Conservation (phyloP, 2,329 filamentous ascomycete genomes). For the Orbilia oligospora region DNA sequence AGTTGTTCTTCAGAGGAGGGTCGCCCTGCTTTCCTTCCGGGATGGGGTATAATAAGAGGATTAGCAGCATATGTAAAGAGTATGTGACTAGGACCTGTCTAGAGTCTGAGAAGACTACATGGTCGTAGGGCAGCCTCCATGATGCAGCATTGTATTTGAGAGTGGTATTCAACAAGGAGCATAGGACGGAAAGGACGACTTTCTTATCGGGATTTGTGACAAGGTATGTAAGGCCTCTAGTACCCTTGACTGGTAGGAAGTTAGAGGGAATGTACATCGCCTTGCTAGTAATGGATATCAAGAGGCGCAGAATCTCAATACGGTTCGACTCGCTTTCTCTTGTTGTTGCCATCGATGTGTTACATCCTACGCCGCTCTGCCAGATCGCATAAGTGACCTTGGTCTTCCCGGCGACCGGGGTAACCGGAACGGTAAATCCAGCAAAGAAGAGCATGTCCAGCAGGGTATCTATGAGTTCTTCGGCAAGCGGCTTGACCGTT, state of each 20-base stretch:
- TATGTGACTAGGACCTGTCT: constrained; percentile 93
- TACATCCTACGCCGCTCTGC: constrained; percentile 97
- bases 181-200: constrained; percentile 82
- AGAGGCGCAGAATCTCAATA: constrained; percentile 82
- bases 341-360: constrained; percentile 86
- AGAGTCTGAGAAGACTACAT: constrained; percentile 89
- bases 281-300: constrained; percentile 88
- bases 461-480: constrained; percentile 91
- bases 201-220: constrained; percentile 71
- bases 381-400: constrained; percentile 95
- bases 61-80: constrained; percentile 89
- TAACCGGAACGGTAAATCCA: constrained; percentile 83
- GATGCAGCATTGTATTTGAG: constrained; percentile 95
- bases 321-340: constrained; percentile 95
- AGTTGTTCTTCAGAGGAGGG: constrained; percentile 85
- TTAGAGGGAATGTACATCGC: constrained; percentile 92
- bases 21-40: constrained; percentile 78
- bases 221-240: constrained; percentile 88
- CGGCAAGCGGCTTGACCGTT: constrained; percentile 86
- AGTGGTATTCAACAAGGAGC: constrained; percentile 78
- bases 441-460: constrained; percentile 92
- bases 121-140: constrained; percentile 95
- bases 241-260: constrained; percentile 84
- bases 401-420: constrained; percentile 77
- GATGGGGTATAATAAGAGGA: constrained; percentile 86